Base-by-base conservation (phyloP, 169 alveolate genomes). In the Eimeria zaria region DNA sequence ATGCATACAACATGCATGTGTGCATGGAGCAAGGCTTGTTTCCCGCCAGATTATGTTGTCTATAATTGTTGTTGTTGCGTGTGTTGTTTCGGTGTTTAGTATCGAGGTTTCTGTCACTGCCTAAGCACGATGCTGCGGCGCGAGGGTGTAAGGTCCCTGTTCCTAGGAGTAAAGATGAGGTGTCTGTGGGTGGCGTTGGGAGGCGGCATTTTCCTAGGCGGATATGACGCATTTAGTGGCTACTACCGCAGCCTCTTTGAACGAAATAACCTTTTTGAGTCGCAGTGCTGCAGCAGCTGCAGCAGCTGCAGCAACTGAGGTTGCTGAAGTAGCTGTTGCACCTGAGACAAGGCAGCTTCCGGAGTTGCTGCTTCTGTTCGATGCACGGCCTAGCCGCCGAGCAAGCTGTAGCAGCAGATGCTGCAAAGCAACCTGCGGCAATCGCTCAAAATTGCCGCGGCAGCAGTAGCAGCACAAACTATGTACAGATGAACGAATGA, bases 121-220 rank as follows among this genome's bases (percentile, higher is more conserved):
- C 48, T 95, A 46, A 16, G 91, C 78, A 60, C 91, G 2, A 85
- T 95, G 62, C 60, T 76, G 89, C 91, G 73, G 24, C 48, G 41
- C 3, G 97, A 95, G 89, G 97, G 97, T 33, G 2, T 51, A 30
- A 36, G 44, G 36, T 88, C 92, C 2, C 62, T 95, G 87, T 95
- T 95, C 89, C 78, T 55, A 16, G 97, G 97, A 33, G 71, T 88
- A 30, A 41, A 80, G 69, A 80, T 69, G 73, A 81, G 97, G 41
- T 93, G 87, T 39, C 71, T 89, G 41, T 87, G 92, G 95, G 92
- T 95, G 4, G 85, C 95, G 36, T 18, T 95, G 55, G 97, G 95
- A 3, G 97, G 97, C 18, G 91, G 89, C 41, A 60, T 95, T 30
- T 88, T 95, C 64, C 76, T 95, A 27, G 97, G 97, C 27, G 96